Evolutionary conservation across 495 filamentous ascomycete genomes (phyloP).

Genomic region (Penicillium desertorum): DNA sequence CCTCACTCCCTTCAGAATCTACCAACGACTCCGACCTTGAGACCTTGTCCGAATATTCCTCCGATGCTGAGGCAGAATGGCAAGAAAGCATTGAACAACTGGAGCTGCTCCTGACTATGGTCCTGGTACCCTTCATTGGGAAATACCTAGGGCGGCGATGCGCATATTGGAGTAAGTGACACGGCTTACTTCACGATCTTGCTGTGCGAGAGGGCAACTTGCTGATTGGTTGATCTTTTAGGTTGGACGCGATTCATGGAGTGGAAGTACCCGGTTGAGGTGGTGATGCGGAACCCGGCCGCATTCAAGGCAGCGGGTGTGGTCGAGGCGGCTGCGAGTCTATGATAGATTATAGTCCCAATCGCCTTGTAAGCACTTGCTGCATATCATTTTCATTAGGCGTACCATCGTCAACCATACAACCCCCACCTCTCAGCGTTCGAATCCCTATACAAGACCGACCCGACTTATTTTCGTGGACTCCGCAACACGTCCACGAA

Average conservation of each 20-base stretch:
- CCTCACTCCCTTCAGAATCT: conserved; percentile 74
- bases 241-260: conserved; percentile 74
- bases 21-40: conserved; percentile 59
- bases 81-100: conserved; percentile 88
- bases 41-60: conserved; percentile 55
- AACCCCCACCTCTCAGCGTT: neutral
- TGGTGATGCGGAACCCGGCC: conserved; percentile 55
- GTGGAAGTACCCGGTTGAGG: conserved; percentile 73
- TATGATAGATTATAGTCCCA: conserved; percentile 46
- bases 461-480: conserved; percentile 7
- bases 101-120: conserved; percentile 88
- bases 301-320: conserved; percentile 68
- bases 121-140: conserved; percentile 86
- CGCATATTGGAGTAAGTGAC: conserved; percentile 84
- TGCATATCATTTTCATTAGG: neutral
- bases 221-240: conserved; percentile 25
- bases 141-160: conserved; percentile 92
- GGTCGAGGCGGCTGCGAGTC: conserved; percentile 65
- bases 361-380: neutral
- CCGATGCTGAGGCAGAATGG: conserved; percentile 92
- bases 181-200: no score
- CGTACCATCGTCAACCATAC: neutral
- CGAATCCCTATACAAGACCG: neutral
- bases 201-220: neutral
- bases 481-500: neutral